Evolutionary conservation across 2,329 filamentous ascomycete species (phyloP).

Genomic region (Stromatinia cepivora): DNA sequence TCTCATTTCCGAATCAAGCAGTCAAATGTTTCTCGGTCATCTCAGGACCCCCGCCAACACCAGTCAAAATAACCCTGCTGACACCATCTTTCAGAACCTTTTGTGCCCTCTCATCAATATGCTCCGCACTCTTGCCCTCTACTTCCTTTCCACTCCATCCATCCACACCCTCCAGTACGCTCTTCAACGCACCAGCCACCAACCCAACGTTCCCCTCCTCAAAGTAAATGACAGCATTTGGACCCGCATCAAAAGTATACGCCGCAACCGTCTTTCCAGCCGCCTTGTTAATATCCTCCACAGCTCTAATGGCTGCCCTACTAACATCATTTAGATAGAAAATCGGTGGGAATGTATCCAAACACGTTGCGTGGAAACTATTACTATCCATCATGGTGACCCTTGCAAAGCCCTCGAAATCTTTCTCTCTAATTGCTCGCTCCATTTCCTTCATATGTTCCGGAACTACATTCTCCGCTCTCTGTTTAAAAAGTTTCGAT

Average conservation of each 20-base stretch:
- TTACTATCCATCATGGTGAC: constrained; percentile 97
- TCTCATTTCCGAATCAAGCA: constrained; percentile 33
- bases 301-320: constrained; percentile 79
- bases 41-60: constrained; percentile 85
- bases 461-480: constrained; percentile 76
- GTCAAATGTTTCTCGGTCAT: constrained; percentile 78
- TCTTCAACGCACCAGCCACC: constrained; percentile 78
- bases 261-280: constrained; percentile 81
- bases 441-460: constrained; percentile 83
- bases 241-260: constrained; percentile 96
- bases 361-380: constrained; percentile 91
- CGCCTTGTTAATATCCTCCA: constrained; percentile 82
- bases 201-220: constrained; percentile 71
- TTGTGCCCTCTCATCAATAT: constrained; percentile 65
- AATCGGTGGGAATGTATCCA: constrained; percentile 95
- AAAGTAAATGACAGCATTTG: constrained; percentile 97
- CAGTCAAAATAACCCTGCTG: constrained; percentile 84
- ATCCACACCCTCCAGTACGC: constrained; percentile 59
- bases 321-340: constrained; percentile 98
- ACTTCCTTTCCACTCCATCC: constrained; percentile 69
- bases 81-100: constrained; percentile 73
- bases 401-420: constrained; percentile 85
- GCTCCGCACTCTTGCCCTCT: constrained; percentile 51
- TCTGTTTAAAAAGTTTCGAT: constrained; percentile 78
- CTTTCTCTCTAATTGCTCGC: constrained; percentile 70